phyloP scores from a whole-genome alignment of 108 stramenopile genomes.

The Poteriospumella lacustris region DNA sequence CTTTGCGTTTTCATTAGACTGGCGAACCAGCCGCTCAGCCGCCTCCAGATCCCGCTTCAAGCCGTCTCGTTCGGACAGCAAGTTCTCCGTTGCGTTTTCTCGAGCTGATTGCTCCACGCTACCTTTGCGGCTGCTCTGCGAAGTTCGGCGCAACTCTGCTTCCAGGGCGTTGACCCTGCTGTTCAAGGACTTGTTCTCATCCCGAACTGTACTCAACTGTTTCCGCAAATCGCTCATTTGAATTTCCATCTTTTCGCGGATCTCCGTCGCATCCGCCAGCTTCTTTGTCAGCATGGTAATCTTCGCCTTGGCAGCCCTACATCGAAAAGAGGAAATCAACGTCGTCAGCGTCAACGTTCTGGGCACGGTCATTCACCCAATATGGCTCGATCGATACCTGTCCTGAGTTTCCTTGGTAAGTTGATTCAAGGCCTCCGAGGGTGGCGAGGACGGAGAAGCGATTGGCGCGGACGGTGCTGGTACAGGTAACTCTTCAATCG shows the following conservation, averaged over 20 bases:
- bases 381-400: neutral
- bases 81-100: neutral
- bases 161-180: neutral
- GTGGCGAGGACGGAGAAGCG: neutral
- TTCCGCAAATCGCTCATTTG: conserved; percentile 19
- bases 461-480: neutral
- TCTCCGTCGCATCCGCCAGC: neutral
- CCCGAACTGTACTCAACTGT: conserved; percentile 12
- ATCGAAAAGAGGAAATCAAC: neutral
- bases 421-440: neutral
- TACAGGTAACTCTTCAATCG: neutral
- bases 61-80: neutral
- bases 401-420: neutral
- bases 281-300: neutral
- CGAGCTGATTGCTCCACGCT: neutral
- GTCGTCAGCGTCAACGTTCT: neutral
- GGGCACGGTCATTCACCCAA: neutral
- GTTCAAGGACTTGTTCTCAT: conserved; percentile 11
- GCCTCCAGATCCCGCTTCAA: conserved; percentile 24
- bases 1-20: conserved; percentile 3
- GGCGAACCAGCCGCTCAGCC: conserved; percentile 15
- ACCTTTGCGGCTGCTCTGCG: neutral
- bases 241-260: neutral
- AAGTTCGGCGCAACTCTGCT: neutral
- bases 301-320: conserved; percentile 14